Conservation (phyloP, 805 yeast genomes). For the Ogataea ramenticola region DNA sequence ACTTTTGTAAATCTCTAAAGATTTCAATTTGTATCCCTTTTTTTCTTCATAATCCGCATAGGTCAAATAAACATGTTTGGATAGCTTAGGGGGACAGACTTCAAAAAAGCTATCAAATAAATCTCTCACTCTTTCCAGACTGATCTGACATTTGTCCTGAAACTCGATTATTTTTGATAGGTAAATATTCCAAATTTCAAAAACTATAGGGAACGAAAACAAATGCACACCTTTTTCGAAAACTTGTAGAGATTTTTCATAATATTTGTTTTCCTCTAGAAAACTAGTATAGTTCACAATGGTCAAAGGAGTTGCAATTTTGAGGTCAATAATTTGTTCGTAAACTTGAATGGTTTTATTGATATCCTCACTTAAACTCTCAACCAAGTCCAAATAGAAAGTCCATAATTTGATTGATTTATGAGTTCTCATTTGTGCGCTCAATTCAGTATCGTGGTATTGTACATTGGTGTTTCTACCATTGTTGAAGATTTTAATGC, state of each 20-base stretch:
- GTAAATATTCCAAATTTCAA: conserved; percentile 69
- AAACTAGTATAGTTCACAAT: conserved; percentile 62
- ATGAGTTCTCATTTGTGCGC: conserved; percentile 54
- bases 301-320: conserved; percentile 61
- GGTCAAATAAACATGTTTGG: conserved; percentile 41
- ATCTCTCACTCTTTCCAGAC: conserved; percentile 56
- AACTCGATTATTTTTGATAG: conserved; percentile 39
- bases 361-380: conserved; percentile 39
- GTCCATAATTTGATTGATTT: conserved; percentile 66
- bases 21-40: conserved; percentile 41
- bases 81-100: conserved; percentile 40
- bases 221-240: conserved; percentile 62
- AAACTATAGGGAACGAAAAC: conserved; percentile 55
- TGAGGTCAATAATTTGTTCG: conserved; percentile 47
- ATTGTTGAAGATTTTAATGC: background rate
- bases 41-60: conserved; percentile 60
- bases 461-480: conserved; percentile 9
- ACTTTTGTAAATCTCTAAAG: conserved; percentile 39
- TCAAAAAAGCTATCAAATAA: conserved; percentile 63
- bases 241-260: conserved; percentile 45
- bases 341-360: conserved; percentile 35
- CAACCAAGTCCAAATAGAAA: conserved; percentile 63
- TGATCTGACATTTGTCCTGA: conserved; percentile 23
- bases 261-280: conserved; percentile 38
- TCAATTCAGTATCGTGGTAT: conserved; percentile 33